Evolutionary conservation across 1,139 yeast species (phyloP).

Genomic region (Blastobotrys indianensis): DNA sequence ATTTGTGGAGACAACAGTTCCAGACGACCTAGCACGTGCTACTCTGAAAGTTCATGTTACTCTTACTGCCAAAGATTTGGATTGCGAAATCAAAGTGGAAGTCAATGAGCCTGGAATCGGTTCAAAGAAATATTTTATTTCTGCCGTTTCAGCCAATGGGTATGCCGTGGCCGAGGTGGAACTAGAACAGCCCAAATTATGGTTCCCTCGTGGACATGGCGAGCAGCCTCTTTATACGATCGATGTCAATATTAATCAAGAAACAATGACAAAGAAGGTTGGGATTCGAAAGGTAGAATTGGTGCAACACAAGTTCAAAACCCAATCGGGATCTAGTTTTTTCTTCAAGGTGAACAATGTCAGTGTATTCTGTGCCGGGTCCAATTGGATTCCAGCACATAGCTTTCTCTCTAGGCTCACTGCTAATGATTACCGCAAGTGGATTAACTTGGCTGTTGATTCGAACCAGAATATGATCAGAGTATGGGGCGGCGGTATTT

Average conservation of each 20-base stretch:
- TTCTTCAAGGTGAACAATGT: conserved; percentile 40
- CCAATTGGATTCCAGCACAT: conserved; percentile 48
- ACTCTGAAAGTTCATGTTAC: no score
- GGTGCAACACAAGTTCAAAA: conserved; percentile 35
- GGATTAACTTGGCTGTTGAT: conserved; percentile 34
- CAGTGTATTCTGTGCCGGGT: conserved; percentile 39
- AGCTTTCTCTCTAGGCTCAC: conserved; percentile 35
- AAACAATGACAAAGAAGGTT: conserved; percentile 8
- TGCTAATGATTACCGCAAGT: conserved; percentile 33
- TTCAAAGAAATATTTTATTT: no score
- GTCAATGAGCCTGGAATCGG: no score
- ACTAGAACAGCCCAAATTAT: conserved; percentile 31
- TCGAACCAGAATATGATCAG: conserved; percentile 44
- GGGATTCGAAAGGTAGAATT: conserved; percentile 41
- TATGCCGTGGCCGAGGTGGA: conserved; percentile 11
- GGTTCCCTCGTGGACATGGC: conserved; percentile 43
- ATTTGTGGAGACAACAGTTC: conserved; percentile 24
- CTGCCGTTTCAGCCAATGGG: no score
- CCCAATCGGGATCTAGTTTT: conserved; percentile 37
- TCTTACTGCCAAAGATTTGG: conserved; percentile 2
- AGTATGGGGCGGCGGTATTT: conserved; percentile 48
- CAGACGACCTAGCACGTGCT: conserved; percentile 13
- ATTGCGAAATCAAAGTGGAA: not conserved
- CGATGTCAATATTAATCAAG: conserved; percentile 19
- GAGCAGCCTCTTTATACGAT: conserved; percentile 33